Conservation (phyloP, 2,329 filamentous ascomycete genomes). For the Penicillium aurantiogriseum region DNA sequence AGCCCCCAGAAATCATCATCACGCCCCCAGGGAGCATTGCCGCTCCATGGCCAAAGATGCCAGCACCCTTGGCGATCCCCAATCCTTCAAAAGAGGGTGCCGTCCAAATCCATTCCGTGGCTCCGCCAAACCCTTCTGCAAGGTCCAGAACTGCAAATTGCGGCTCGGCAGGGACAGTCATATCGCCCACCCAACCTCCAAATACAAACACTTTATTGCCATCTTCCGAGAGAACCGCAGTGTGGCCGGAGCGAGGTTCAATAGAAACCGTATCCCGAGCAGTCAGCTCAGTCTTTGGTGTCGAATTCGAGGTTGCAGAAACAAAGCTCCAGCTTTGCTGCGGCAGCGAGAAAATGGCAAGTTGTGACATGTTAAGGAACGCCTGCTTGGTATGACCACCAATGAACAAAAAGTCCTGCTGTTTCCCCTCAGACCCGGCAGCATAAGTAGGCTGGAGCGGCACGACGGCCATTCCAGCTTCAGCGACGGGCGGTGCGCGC, state of each 20-base stretch:
- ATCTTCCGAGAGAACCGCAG: slow-evolving; percentile 75
- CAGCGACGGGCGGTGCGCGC: slow-evolving; percentile 68
- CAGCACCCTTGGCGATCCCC: slow-evolving; percentile 45
- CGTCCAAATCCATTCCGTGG: slow-evolving; percentile 46
- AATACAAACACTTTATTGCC: slow-evolving; percentile 74
- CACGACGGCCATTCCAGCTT: slow-evolving; percentile 85
- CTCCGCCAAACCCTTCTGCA: slow-evolving; percentile 66
- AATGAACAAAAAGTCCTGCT: slow-evolving; percentile 75
- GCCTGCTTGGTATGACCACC: slow-evolving; percentile 80
- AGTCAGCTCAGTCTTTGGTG: slow-evolving; percentile 56
- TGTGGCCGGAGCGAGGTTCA: slow-evolving; percentile 86
- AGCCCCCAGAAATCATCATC: slow-evolving; percentile 62
- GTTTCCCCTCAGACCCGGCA: slow-evolving; percentile 63
- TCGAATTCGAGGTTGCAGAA: slow-evolving; percentile 53
- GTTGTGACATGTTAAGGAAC: slow-evolving; percentile 92
- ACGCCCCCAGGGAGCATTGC: slow-evolving; percentile 60
- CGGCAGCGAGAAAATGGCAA: slow-evolving; percentile 82
- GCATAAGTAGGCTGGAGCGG: slow-evolving; percentile 68
- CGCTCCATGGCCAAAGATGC: slow-evolving; percentile 62
- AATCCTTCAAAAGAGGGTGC: slow-evolving; percentile 39
- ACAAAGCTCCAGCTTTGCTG: slow-evolving; percentile 85
- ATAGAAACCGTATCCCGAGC: slow-evolving; percentile 53
- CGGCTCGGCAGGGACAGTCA: slow-evolving; percentile 71
- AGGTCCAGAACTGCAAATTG: slow-evolving; percentile 77
- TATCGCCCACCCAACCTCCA: slow-evolving; percentile 90